Conservation (phyloP, 495 filamentous ascomycete species). For the Cercophora scortea region DNA sequence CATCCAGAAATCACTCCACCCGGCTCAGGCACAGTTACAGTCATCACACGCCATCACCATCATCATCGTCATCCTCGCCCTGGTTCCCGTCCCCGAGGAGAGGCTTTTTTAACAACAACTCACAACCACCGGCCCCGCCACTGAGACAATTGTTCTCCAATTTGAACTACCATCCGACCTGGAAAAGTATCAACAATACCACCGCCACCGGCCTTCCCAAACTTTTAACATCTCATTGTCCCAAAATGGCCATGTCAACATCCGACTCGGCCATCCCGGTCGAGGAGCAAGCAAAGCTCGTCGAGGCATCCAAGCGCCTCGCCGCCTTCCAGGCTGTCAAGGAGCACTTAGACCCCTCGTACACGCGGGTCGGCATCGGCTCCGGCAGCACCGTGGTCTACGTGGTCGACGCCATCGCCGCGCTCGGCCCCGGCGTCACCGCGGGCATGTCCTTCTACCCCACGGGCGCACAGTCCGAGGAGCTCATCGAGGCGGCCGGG, state of each 20-base stretch:
- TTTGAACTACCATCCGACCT: background rate
- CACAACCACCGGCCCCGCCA: background rate
- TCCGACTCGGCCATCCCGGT: constrained; percentile 10
- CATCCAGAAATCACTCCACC: too few relatives aligned
- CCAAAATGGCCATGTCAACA: constrained; percentile 12
- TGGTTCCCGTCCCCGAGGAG: background rate
- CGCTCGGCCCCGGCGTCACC: constrained; percentile 51
- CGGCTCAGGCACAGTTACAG: too few relatives aligned
- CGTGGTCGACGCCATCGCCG: constrained; percentile 89
- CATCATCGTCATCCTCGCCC: background rate
- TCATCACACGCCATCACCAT: background rate
- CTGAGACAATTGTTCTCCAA: too few relatives aligned
- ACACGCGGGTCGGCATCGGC: constrained; percentile 81
- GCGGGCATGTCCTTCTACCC: constrained; percentile 74
- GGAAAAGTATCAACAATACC: background rate
- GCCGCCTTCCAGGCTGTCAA: constrained; percentile 78
- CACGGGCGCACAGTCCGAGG: constrained; percentile 82
- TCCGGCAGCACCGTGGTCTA: constrained; percentile 91
- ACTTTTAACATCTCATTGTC: background rate
- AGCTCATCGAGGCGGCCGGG: constrained; percentile 70
- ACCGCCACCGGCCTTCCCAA: background rate
- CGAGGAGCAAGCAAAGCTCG: constrained; percentile 19
- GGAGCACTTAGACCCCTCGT: constrained; percentile 68
- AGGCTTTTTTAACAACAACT: background rate
- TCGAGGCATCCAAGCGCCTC: constrained; percentile 78